Evolutionary conservation across 257 asterid species (phyloP), one percentile per base, ranked within the genome.

Genomic region (Cruciata laevipes): DNA sequence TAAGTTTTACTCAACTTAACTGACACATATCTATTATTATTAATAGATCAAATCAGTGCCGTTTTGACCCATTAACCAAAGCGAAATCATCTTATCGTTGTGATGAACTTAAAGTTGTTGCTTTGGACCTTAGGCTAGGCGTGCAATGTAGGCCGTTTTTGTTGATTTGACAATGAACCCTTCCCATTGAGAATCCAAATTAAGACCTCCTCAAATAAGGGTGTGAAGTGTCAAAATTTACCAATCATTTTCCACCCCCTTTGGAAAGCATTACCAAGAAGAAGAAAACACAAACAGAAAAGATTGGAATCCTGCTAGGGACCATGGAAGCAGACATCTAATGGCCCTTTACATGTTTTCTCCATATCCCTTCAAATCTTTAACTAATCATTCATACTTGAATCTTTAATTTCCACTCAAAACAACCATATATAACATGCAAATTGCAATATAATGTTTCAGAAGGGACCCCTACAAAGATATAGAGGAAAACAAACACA

Each of bases 291-390:
- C 23, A 30, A 7, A 14, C 7, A 64, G 24, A 17, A 24, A 24
- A 35, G 32, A 71, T 6, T 37, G 59, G 6, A 49, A 71, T 53
- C 49, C 61, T 67, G 6, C 2, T 27, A 47, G 66, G 75, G 70
- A 71, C 70, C 71, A 25, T 20, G 55, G 30, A 31, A 47, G 51
- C 63, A 67, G 52, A 52, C 70, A 27, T 10, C 6, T 31, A 66
- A 42, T 66, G 61, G 7, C 51, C 71, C 24, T 61, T 37, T 9
- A 8, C 60, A 18, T 27, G 61, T 27, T 14, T 49, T 63, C 55
- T 18, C 65, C 70, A 53, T 16, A 8, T 5, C 20, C 60, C 65
- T 71, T 71, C 60, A 7, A 55, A 24, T 49, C 31, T 17, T 23
- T 25, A 37, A 55, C 37, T 57, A 66, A 52, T 64, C 27, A 38